Base-by-base conservation (phyloP, 768 basidiomycete genomes). In the Hericium alpestre region DNA sequence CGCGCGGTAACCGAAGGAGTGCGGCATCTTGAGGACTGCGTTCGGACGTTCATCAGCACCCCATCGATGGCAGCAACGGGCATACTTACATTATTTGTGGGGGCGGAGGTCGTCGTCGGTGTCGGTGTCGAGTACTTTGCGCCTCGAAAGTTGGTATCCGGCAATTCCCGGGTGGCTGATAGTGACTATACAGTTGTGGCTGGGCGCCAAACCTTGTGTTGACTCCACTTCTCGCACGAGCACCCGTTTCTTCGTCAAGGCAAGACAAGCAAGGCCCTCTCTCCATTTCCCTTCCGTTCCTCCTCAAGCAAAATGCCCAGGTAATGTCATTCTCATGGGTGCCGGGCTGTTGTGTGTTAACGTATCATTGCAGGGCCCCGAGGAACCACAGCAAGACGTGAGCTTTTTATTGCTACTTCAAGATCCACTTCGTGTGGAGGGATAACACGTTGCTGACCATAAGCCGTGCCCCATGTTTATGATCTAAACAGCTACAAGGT, bases 1-100 rank as follows among this genome's bases (percentile, higher is more conserved):
- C 89, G 95, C 95, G 72, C 95, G 87, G 81, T 94, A 91, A 91
- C 95, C 95, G 83, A 87, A 99, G 57, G 95, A 97, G 91, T 97
- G 93, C 79, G 95, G 95, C 95, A 99, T 97, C 73, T 85, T 84
- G 83, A 80, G 71, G 77, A 63, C 79, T 86, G 66, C 38, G 40
- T 48, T 55, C 49, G 37, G 53, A 32, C 32, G 32, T 32, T 1
- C 9, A 9, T 59, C 43, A 62, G 55, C 12, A 22, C 20, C 32
- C 27, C 56, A 43, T 46, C 53, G n/a, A 37, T 51, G 58, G 56
- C 62, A 49, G 59, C 54, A 62, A 59, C 25, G 55, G 54, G 51
- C 38, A 46, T 60, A 75, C 80, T 71, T 70, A 81, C 78, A 71
- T 64, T 66, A 62, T 61, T 61, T 52, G 60, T 56, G 54, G 51